A percentile compares a stretch with the other conserved stretches of the same genome.
These are phyloP conservation scores for Paramecium sonneborni DNA, from an alignment of 73 alveolate species.

Conservation along the genomic window DNA sequence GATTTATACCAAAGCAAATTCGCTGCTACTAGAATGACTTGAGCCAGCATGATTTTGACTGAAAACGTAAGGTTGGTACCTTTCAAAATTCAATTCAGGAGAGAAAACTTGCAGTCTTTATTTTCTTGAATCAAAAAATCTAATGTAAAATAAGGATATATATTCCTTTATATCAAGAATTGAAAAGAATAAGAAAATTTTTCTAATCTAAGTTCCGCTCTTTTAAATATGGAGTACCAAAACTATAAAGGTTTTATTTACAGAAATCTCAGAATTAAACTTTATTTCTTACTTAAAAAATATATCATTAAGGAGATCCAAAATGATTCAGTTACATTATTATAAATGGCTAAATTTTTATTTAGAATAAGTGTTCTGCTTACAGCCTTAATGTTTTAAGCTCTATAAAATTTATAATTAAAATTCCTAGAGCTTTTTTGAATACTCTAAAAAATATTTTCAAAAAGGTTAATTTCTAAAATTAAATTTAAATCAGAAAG, in stretches of 20 bases:
- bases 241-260: not conserved
- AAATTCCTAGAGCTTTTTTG: not conserved
- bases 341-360: not conserved
- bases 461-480: not conserved
- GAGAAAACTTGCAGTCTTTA: too few relatives aligned
- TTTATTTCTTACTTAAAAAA: not conserved
- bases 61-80: too few relatives aligned
- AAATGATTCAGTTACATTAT: not conserved
- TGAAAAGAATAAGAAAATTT: not conserved
- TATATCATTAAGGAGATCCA: slow-evolving; percentile 8
- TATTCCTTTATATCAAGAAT: too few relatives aligned
- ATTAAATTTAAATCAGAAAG: not conserved
- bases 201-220: not conserved
- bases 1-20: too few relatives aligned
- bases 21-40: too few relatives aligned
- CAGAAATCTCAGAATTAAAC: not conserved
- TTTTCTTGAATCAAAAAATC: too few relatives aligned
- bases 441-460: not conserved
- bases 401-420: not conserved
- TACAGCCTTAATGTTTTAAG: not conserved
- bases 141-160: too few relatives aligned
- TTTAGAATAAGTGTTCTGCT: not conserved
- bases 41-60: too few relatives aligned
- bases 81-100: too few relatives aligned
- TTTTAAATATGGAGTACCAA: not conserved